Conservation (phyloP, 805 yeast species). For the Cyberlindnera petersonii region DNA sequence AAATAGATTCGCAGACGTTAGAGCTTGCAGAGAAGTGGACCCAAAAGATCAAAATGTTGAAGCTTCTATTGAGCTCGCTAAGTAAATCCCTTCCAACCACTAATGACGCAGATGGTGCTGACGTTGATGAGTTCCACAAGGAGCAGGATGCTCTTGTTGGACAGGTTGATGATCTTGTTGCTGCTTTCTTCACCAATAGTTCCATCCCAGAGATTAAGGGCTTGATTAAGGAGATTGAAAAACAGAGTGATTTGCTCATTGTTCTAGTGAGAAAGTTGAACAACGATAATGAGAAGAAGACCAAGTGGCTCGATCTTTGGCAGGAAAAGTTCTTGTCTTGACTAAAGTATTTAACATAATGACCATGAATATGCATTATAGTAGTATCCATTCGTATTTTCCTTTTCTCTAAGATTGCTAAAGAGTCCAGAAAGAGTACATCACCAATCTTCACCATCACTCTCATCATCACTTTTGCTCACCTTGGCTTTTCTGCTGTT, state of each 20-base stretch:
- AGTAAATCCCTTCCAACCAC: slow-evolving; percentile 51
- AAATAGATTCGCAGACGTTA: slow-evolving; percentile 34
- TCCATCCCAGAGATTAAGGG: slow-evolving; percentile 26
- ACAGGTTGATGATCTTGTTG: slow-evolving; percentile 54
- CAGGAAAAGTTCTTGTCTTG: slow-evolving; percentile 34
- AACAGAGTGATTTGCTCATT: slow-evolving; percentile 18
- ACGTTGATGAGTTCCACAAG: slow-evolving; percentile 44
- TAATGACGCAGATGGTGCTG: slow-evolving; percentile 34
- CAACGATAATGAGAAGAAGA: slow-evolving; percentile 45
- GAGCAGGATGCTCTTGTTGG: slow-evolving; percentile 42
- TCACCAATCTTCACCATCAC: slow-evolving; percentile 74
- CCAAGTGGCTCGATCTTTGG: slow-evolving; percentile 60
- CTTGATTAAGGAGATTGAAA: slow-evolving; percentile 31
- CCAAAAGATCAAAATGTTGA: slow-evolving; percentile 51
- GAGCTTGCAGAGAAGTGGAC: slow-evolving; percentile 47
- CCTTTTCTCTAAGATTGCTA: too few relatives aligned
- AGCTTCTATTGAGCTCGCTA: slow-evolving; percentile 53
- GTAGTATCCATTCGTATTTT: background rate
- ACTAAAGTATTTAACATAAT: slow-evolving; percentile 1
- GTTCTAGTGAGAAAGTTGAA: slow-evolving; percentile 41
- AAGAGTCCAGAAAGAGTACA: background rate
- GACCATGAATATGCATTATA: background rate
- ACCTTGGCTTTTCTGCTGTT: slow-evolving; percentile 80
- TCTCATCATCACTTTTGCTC: slow-evolving; percentile 76
- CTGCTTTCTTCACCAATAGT: slow-evolving; percentile 45